phyloP scores from a whole-genome alignment of 2,329 filamentous ascomycete genomes.

The Emydomyces testavorans region DNA sequence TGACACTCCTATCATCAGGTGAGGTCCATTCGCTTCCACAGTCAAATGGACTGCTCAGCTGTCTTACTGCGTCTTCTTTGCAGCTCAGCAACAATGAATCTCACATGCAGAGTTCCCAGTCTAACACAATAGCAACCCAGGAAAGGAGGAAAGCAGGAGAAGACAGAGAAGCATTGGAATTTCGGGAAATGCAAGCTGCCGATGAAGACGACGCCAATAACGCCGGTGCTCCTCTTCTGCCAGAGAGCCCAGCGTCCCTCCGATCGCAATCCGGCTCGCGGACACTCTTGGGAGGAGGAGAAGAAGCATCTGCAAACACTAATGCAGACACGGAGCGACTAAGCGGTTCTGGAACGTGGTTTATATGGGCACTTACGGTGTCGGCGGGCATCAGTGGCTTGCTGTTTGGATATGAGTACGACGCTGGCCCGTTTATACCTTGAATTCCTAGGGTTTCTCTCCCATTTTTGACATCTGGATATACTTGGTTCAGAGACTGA shows the following conservation, averaged over 20 bases:
- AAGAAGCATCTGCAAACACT: neutral
- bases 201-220: constrained; percentile 12
- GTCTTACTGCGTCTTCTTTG: neutral
- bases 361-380: constrained; percentile 47
- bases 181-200: neutral
- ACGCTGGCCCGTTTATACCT: neutral
- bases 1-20: no score
- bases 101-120: neutral
- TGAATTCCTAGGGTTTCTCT: neutral
- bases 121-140: neutral
- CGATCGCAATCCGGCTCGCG: neutral
- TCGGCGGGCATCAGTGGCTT: constrained; percentile 48
- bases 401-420: constrained; percentile 51
- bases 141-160: neutral
- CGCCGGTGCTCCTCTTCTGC: constrained; percentile 26
- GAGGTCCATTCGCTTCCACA: no score
- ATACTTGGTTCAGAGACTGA: neutral
- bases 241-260: constrained; percentile 14
- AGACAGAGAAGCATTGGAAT: neutral
- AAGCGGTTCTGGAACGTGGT: constrained; percentile 21
- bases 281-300: neutral
- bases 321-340: neutral
- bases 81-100: neutral
- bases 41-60: neutral
- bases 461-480: neutral